Percentiles rank a stretch among this genome's conserved stretches.
These are phyloP conservation scores for Salix koriyanagi DNA, from an alignment of 345 rosid genomes.

Conservation along the genomic window DNA sequence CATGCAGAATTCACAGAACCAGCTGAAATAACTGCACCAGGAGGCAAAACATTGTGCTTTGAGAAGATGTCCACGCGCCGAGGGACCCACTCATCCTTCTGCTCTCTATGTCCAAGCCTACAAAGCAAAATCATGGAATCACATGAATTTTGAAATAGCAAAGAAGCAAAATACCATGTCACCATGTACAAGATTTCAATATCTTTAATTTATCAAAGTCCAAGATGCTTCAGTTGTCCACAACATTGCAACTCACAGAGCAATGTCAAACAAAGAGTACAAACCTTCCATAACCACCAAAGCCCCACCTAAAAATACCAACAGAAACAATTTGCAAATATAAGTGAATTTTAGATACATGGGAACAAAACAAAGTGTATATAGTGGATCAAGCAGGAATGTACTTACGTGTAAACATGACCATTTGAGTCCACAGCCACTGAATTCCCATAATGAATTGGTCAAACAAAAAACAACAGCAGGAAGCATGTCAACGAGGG, in stretches of 20 bases:
- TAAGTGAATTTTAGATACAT: not conserved
- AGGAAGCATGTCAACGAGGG: not conserved
- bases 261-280: slow-evolving; percentile 18
- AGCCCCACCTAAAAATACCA: slow-evolving; percentile 80
- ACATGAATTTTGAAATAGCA: not conserved
- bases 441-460: slow-evolving; percentile 33
- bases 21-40: slow-evolving; percentile 76
- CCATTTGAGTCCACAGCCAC: slow-evolving; percentile 93
- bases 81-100: slow-evolving; percentile 96
- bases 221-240: not conserved
- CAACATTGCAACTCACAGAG: not conserved
- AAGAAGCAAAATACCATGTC: not conserved
- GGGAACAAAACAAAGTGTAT: not conserved
- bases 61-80: slow-evolving; percentile 84
- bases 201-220: not conserved
- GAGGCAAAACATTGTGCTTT: slow-evolving; percentile 68
- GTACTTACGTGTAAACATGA: slow-evolving; percentile 87
- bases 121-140: slow-evolving; percentile 19
- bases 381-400: not conserved
- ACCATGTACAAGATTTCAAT: not conserved
- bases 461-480: slow-evolving; percentile 9
- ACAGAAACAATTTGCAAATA: slow-evolving; percentile 17
- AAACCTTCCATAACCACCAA: slow-evolving; percentile 98
- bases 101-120: slow-evolving; percentile 98
- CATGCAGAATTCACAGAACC: slow-evolving; percentile 84